Evolutionary conservation across 2,329 filamentous ascomycete genomes (phyloP).

Genomic region (Fonsecaea pedrosoi): DNA sequence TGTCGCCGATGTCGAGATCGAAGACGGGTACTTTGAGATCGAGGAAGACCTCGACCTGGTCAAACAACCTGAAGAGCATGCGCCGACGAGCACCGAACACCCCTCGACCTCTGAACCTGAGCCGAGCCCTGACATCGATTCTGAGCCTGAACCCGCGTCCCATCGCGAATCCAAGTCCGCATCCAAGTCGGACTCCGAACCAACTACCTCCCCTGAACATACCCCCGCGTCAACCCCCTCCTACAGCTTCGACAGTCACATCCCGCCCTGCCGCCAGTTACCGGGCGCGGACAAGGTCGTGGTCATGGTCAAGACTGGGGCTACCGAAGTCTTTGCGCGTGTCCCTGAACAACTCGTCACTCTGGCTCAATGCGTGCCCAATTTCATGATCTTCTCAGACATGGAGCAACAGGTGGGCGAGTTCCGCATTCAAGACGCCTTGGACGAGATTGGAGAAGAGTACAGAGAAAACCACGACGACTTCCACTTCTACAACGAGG

Average conservation of each 20-base stretch:
- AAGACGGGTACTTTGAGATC: conserved; percentile 7
- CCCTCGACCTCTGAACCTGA: neutral
- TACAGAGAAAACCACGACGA: conserved; percentile 55
- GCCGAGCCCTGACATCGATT: neutral
- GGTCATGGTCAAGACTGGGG: conserved; percentile 65
- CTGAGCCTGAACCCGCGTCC: neutral
- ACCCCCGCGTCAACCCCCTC: neutral
- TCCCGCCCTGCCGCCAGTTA: conserved; percentile 31
- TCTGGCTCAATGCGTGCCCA: conserved; percentile 55
- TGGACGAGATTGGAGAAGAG: conserved; percentile 48
- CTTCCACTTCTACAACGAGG: conserved; percentile 53
- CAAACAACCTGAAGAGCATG: neutral
- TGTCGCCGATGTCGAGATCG: conserved; percentile 23
- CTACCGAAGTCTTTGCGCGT: conserved; percentile 60
- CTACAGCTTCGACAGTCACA: neutral
- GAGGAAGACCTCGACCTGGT: neutral
- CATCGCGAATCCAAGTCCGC: neutral
- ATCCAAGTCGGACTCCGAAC: conserved; percentile 4
- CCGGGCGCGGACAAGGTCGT: conserved; percentile 36
- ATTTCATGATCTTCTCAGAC: conserved; percentile 58
- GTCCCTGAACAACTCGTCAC: conserved; percentile 64
- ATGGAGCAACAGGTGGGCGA: conserved; percentile 45
- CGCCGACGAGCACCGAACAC: neutral
- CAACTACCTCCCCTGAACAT: conserved; percentile 1
- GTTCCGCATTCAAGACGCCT: conserved; percentile 44